Evolutionary conservation across 2,329 filamentous ascomycete species (phyloP).

Genomic region (Ascochyta pisi): DNA sequence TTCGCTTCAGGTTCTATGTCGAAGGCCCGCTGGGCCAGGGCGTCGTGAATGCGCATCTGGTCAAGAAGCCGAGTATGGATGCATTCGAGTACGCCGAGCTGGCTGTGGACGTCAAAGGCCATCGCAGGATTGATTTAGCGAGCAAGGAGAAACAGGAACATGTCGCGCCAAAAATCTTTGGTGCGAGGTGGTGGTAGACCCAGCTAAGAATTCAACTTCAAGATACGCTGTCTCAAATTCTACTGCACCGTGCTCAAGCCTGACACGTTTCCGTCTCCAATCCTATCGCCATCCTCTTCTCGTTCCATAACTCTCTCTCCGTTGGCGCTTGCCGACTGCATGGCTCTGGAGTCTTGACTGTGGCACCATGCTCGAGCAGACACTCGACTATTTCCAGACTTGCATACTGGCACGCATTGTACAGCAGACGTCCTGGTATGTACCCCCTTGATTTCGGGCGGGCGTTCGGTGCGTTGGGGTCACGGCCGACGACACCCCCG

Average conservation of each 20-base stretch:
- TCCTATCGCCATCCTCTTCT: not conserved
- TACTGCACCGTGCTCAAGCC: not conserved
- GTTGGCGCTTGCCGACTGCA: not conserved
- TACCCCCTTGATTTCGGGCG: not conserved
- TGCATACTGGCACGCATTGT: not conserved
- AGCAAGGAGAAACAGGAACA: slow-evolving; percentile 36
- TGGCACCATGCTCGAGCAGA: not conserved
- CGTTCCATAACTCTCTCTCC: not conserved
- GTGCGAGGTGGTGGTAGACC: slow-evolving; percentile 44
- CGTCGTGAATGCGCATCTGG: slow-evolving; percentile 78
- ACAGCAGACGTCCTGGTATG: not conserved
- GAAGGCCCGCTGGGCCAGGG: slow-evolving; percentile 79
- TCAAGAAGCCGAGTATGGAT: slow-evolving; percentile 67
- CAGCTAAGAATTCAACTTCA: too few species aligned
- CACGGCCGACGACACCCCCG: not conserved
- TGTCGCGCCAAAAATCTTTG: slow-evolving; percentile 47
- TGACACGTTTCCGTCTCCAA: not conserved
- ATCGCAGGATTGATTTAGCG: slow-evolving; percentile 55
- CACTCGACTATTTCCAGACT: not conserved
- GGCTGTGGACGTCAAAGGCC: slow-evolving; percentile 77
- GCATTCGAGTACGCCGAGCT: slow-evolving; percentile 83
- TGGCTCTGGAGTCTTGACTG: not conserved
- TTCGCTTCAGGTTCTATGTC: slow-evolving; percentile 85
- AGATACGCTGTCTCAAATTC: too few species aligned
- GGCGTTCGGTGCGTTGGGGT: not conserved